phyloP scores from a whole-genome alignment of 2,329 filamentous ascomycete species.

The Cladophialophora bantiana region DNA sequence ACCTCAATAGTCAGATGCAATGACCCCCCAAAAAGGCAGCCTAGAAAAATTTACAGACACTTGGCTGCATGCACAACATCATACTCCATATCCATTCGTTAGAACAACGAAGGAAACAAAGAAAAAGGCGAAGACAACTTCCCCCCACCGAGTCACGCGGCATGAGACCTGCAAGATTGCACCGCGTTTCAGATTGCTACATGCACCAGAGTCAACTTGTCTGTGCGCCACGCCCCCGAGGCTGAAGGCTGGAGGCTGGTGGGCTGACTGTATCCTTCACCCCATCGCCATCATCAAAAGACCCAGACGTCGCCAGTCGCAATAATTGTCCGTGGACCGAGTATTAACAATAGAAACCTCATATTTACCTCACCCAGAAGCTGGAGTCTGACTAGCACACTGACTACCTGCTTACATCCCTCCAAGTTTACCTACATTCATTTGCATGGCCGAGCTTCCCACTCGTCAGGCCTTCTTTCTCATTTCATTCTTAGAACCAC shows the following conservation, averaged over 20 bases:
- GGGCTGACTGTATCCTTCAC: constrained; percentile 11
- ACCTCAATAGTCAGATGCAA: constrained; percentile 13
- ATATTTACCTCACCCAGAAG: not conserved
- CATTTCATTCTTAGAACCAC: not conserved
- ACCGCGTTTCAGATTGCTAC: constrained; percentile 36
- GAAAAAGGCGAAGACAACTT: not conserved
- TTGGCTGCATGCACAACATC: not conserved
- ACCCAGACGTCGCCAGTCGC: not conserved
- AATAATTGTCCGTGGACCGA: not conserved
- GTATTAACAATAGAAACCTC: not conserved
- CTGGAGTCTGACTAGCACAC: not conserved
- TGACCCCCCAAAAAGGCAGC: not conserved
- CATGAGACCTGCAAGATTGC: constrained; percentile 30
- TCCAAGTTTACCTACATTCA: not conserved
- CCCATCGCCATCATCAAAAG: not conserved
- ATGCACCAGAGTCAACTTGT: constrained; percentile 1
- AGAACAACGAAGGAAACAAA: constrained; percentile 12
- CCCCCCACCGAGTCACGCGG: not conserved
- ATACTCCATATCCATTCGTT: not conserved
- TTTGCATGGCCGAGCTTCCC: not conserved
- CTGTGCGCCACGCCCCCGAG: constrained; percentile 15
- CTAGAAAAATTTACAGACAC: constrained; percentile 3
- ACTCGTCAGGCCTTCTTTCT: not conserved
- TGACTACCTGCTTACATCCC: not conserved
- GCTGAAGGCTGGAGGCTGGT: not conserved